Evolutionary conservation across 192 early-diverging fungal species (phyloP).

Genomic region (Oehlia diaphana): DNA sequence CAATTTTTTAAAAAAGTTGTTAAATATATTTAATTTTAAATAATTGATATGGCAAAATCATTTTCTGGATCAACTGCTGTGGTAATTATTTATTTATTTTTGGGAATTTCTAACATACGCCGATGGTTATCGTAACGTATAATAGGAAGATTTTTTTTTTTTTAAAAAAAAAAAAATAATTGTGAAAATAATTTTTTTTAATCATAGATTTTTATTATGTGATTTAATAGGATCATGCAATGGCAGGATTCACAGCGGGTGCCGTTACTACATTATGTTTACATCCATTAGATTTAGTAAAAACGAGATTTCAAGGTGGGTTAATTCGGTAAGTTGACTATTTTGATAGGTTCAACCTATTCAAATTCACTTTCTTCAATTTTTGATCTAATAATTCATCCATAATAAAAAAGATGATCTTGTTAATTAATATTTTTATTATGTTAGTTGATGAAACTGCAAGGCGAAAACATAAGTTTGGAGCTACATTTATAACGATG

Average conservation of each 20-base stretch:
- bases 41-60: no score
- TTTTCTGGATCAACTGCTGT: no score
- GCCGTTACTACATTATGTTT: conserved; percentile 76
- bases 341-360: not conserved
- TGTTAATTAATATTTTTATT: not conserved
- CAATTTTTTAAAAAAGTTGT: no score
- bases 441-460: conserved; percentile 51
- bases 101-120: no score
- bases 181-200: no score
- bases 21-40: no score
- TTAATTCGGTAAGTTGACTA: not conserved
- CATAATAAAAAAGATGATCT: not conserved
- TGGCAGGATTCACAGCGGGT: conserved; percentile 88
- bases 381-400: not conserved
- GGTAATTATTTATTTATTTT: no score
- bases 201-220: no score
- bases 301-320: conserved; percentile 84
- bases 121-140: no score
- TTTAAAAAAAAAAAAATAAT: no score
- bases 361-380: not conserved
- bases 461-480: conserved; percentile 49
- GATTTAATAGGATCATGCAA: conserved; percentile 71
- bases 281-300: conserved; percentile 95
- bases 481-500: conserved; percentile 68
- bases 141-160: no score